phyloP scores from a whole-genome alignment of 139 green algal species.

The Spirogloea muscicola region DNA sequence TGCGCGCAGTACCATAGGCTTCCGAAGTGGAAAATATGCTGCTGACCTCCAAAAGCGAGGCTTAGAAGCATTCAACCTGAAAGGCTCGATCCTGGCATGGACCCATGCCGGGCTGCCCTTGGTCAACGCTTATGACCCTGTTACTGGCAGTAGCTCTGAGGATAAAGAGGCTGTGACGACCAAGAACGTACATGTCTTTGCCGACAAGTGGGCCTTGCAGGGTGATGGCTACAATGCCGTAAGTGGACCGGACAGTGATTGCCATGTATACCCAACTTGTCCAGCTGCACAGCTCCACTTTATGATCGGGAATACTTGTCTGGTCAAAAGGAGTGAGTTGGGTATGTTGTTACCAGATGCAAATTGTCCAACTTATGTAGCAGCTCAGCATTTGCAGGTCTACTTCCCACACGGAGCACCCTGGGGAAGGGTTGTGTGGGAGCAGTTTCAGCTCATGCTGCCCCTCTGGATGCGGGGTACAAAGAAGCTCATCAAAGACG shows the following conservation, averaged over 20 bases:
- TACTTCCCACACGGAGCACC: not conserved
- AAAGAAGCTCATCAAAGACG: too few relatives aligned
- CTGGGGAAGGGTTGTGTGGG: not conserved
- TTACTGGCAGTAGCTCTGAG: not conserved
- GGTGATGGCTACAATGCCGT: constrained; percentile 17
- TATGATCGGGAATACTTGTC: too few relatives aligned
- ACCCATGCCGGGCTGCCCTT: constrained; percentile 18
- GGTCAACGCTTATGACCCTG: not conserved
- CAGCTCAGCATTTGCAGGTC: not conserved
- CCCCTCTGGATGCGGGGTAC: not conserved
- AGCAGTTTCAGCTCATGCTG: constrained; percentile 1
- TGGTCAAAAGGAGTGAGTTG: too few relatives aligned
- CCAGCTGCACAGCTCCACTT: too few relatives aligned
- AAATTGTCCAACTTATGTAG: too few relatives aligned
- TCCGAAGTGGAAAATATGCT: constrained; percentile 49
- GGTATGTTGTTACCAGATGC: too few relatives aligned
- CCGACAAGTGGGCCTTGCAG: constrained; percentile 11
- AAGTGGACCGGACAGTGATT: too few relatives aligned
- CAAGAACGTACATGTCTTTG: constrained; percentile 17
- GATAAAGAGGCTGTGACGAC: constrained; percentile 3
- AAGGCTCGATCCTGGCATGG: constrained; percentile 56
- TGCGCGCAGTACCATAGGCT: constrained; percentile 57
- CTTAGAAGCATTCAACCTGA: constrained; percentile 52
- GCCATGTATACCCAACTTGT: too few relatives aligned
- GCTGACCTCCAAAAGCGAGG: constrained; percentile 39